phyloP scores from a whole-genome alignment of 1,139 yeast species.

The Geotrichum reessii region DNA sequence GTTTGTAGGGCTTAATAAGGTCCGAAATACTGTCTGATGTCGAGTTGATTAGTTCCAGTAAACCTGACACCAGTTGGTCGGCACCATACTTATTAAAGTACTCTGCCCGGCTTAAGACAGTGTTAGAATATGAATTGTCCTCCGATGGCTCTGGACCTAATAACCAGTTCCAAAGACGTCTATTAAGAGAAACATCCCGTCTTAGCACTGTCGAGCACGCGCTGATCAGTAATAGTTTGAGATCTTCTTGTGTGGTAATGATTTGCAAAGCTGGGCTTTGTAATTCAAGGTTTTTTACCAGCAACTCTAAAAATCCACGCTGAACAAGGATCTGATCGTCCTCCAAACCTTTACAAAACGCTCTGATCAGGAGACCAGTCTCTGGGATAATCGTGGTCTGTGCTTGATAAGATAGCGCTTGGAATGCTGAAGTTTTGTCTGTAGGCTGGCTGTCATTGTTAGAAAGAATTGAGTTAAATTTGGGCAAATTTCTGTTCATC shows the following conservation, averaged over 20 bases:
- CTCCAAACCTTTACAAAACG: conserved; percentile 61
- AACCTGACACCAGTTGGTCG: conserved; percentile 46
- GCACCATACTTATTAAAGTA: conserved; percentile 60
- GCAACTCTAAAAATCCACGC: conserved; percentile 81
- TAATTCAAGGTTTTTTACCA: conserved; percentile 62
- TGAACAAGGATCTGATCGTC: conserved; percentile 66
- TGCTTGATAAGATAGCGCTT: conserved; percentile 49
- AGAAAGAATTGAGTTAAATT: conserved; percentile 35
- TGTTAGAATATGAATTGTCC: neutral
- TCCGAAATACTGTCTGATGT: conserved; percentile 31
- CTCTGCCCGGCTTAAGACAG: conserved; percentile 36
- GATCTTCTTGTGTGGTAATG: conserved; percentile 48
- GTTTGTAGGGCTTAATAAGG: conserved; percentile 51
- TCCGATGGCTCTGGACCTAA: conserved; percentile 57
- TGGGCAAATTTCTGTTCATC: conserved; percentile 64
- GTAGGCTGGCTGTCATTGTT: conserved; percentile 13
- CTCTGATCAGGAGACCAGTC: conserved; percentile 69
- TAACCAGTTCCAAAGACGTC: conserved; percentile 90
- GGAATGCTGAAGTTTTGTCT: conserved; percentile 18
- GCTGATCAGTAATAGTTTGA: conserved; percentile 52
- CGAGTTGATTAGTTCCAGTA: conserved; percentile 46
- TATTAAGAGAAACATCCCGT: conserved; percentile 87
- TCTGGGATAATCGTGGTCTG: conserved; percentile 63
- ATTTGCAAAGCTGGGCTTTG: conserved; percentile 52
- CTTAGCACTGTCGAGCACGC: conserved; percentile 66